These are phyloP conservation scores for Tubosaeta brunneosetosa DNA, from an alignment of 768 basidiomycete genomes.

Conservation along the genomic window DNA sequence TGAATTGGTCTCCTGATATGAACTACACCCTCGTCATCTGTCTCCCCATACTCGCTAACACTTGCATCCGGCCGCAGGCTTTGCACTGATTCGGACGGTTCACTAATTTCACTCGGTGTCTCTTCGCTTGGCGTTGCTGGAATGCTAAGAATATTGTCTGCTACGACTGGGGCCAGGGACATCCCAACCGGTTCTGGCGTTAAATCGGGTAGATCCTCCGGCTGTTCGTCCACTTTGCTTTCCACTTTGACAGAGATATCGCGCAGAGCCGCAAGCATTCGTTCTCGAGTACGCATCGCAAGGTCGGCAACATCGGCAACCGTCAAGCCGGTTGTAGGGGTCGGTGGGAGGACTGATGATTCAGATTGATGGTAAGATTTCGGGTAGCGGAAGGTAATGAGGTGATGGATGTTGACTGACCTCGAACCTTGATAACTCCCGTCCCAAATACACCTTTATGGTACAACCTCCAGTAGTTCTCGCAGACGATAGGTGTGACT, in stretches of 20 bases:
- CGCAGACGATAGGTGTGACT: conserved; percentile 85
- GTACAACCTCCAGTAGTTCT: conserved; percentile 92
- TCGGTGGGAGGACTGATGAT: conserved; percentile 79
- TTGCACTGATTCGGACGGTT: conserved; percentile 22
- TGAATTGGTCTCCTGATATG: conserved; percentile 57
- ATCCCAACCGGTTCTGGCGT: conserved; percentile 17
- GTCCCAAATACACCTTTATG: conserved; percentile 68
- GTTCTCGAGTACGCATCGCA: conserved; percentile 58
- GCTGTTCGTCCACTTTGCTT: conserved; percentile 16
- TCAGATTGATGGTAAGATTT: conserved; percentile 1
- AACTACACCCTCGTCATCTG: conserved; percentile 84
- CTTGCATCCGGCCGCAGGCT: conserved; percentile 45
- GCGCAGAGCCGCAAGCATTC: conserved; percentile 74
- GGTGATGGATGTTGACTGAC: conserved; percentile 30
- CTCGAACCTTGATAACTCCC: conserved; percentile 77
- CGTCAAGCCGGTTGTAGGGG: conserved; percentile 69
- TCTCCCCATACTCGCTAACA: conserved; percentile 70
- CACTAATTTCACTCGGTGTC: conserved; percentile 25
- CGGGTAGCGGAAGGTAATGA: not conserved
- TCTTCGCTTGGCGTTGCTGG: conserved; percentile 22
- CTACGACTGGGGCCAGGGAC: not conserved
- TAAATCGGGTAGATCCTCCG: conserved; percentile 17
- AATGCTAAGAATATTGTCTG: conserved; percentile 32
- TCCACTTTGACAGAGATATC: conserved; percentile 66
- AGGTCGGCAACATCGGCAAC: conserved; percentile 67